phyloP scores from a whole-genome alignment of 108 stramenopile genomes.

The Schizochytrium sp. region DNA sequence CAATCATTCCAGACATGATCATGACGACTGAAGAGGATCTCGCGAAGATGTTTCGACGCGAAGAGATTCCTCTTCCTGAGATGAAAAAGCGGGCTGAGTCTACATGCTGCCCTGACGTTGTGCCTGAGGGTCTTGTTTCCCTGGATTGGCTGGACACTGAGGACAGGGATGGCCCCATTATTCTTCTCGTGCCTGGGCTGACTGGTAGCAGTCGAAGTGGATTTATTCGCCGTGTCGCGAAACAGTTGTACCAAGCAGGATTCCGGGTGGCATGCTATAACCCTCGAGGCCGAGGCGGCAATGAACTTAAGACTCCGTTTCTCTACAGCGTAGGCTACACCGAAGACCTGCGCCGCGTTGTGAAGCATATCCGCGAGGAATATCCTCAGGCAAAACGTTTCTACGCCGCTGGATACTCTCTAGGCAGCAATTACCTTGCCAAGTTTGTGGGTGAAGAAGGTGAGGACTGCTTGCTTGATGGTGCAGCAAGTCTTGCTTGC shows the following conservation, averaged over 20 bases:
- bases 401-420: conserved; percentile 49
- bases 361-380: conserved; percentile 12
- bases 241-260: neutral
- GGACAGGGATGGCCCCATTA: conserved; percentile 2
- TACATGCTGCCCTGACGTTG: conserved; percentile 9
- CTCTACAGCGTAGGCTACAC: conserved; percentile 41
- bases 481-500: conserved; percentile 28
- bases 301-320: neutral
- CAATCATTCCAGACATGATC: conserved; percentile 10
- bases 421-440: conserved; percentile 55
- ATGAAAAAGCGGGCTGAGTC: conserved; percentile 14
- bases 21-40: neutral
- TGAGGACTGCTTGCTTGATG: neutral
- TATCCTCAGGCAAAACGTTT: neutral
- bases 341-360: conserved; percentile 32
- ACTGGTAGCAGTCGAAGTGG: conserved; percentile 46
- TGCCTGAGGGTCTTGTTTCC: conserved; percentile 11
- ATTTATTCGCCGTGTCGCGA: conserved; percentile 26
- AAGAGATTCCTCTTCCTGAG: neutral
- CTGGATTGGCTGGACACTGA: conserved; percentile 47
- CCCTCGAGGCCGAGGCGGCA: conserved; percentile 58
- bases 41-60: conserved; percentile 28
- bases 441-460: conserved; percentile 55
- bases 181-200: conserved; percentile 1
- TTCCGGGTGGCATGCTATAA: conserved; percentile 59